A percentile compares a stretch with the other conserved stretches of the same genome.
Conservation (phyloP, 2,329 filamentous ascomycete genomes). For the Rhynchosporium agropyri region DNA sequence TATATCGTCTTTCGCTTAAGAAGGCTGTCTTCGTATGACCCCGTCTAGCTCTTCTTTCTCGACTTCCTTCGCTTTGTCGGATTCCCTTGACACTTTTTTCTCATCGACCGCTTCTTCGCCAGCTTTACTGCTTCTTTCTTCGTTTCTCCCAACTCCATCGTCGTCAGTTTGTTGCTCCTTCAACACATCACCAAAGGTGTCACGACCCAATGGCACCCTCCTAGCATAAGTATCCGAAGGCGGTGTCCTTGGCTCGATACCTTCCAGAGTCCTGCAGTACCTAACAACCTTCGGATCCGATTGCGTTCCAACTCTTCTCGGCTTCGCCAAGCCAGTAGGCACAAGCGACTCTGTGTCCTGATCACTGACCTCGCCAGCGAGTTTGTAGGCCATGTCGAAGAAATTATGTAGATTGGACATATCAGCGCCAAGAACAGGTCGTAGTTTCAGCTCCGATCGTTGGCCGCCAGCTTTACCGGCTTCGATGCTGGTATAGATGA, state of each 20-base stretch:
- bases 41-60: too few species aligned
- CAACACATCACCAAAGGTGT: background rate
- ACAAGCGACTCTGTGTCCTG: background rate
- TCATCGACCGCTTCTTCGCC: too few species aligned
- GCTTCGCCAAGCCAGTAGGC: background rate
- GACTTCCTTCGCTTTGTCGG: too few species aligned
- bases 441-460: conserved; percentile 36
- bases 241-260: background rate
- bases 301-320: background rate
- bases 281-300: background rate
- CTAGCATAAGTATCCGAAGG: background rate
- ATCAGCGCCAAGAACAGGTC: conserved; percentile 22
- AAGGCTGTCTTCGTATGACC: too few species aligned
- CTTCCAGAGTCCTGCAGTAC: too few species aligned
- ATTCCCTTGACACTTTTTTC: too few species aligned
- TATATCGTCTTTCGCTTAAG: too few species aligned
- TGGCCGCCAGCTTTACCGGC: conserved; percentile 40
- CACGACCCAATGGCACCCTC: background rate
- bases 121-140: too few species aligned
- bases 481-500: conserved; percentile 39
- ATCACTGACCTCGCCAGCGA: conserved; percentile 11
- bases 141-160: too few species aligned
- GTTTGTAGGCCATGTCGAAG: conserved; percentile 20
- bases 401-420: conserved; percentile 27
- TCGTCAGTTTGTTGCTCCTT: background rate